Conservation (phyloP, 2,329 filamentous ascomycete species). For the Stylonectria norvegica region DNA sequence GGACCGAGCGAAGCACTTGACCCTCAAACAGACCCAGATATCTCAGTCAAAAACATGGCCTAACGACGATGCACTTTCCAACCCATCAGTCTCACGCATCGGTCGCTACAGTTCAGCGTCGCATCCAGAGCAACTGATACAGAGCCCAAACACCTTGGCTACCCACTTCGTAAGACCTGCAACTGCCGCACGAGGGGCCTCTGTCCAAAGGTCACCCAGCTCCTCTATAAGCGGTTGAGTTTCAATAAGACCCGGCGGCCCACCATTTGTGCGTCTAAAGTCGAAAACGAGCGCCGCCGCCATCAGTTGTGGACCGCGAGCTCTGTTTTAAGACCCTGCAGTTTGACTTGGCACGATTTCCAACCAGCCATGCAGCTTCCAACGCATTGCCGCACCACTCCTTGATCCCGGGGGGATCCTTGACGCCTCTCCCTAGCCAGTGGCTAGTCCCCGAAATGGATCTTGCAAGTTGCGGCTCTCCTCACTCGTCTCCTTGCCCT, state of each 20-base stretch:
- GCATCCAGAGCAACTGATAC: constrained; percentile 7
- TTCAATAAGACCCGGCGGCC: too few species aligned
- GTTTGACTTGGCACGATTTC: constrained; percentile 30
- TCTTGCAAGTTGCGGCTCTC: constrained; percentile 31
- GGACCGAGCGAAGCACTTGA: too few species aligned
- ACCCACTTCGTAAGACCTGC: too few species aligned
- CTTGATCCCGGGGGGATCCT: constrained; percentile 19
- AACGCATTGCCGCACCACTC: constrained; percentile 18
- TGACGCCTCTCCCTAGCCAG: constrained; percentile 17
- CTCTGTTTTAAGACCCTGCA: constrained; percentile 8
- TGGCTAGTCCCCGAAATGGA: constrained; percentile 24
- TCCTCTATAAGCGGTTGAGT: constrained; percentile 2
- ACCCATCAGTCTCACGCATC: background rate
- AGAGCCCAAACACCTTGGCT: too few species aligned
- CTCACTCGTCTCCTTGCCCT: constrained; percentile 12
- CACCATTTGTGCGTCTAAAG: too few species aligned
- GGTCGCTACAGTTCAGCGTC: constrained; percentile 1
- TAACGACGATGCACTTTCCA: constrained; percentile 8
- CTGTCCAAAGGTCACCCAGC: background rate
- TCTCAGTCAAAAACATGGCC: constrained; percentile 9
- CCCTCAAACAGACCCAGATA: too few species aligned
- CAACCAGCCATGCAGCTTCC: too few species aligned
- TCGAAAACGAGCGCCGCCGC: background rate
- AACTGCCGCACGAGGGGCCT: background rate
- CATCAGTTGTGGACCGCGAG: background rate